Conservation (phyloP, 352 stramenopile genomes). For the Labyrinthula sp. region DNA sequence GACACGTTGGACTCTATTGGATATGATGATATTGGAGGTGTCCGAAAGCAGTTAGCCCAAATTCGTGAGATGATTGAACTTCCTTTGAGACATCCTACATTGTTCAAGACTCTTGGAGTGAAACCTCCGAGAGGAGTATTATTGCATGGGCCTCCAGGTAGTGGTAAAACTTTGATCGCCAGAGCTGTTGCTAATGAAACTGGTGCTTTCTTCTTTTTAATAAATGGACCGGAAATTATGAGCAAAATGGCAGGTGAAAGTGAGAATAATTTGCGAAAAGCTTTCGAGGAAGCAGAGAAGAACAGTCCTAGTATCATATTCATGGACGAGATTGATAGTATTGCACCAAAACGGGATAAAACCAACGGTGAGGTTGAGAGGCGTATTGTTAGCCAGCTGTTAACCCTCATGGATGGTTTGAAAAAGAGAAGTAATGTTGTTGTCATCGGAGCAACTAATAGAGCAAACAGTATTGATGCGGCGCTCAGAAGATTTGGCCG, state of each 20-base stretch:
- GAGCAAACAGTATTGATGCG: slow-evolving; percentile 91
- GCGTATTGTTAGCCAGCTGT: slow-evolving; percentile 89
- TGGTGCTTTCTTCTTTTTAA: slow-evolving; percentile 97
- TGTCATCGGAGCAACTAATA: slow-evolving; percentile 98
- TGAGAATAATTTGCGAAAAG: slow-evolving; percentile 74
- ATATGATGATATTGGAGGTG: slow-evolving; percentile 97
- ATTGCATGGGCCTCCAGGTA: slow-evolving; percentile 91
- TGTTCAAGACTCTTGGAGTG: slow-evolving; percentile 97
- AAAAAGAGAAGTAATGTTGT: slow-evolving; percentile 67
- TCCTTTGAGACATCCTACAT: slow-evolving; percentile 77
- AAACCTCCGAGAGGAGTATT: slow-evolving; percentile 95
- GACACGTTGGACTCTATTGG: slow-evolving; percentile 94
- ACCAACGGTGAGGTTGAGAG: slow-evolving; percentile 95
- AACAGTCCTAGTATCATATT: slow-evolving; percentile 99
- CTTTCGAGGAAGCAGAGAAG: slow-evolving; percentile 96
- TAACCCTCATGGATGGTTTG: slow-evolving; percentile 95
- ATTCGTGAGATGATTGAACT: slow-evolving; percentile 99
- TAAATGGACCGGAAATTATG: slow-evolving; percentile 99
- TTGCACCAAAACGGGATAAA: slow-evolving; percentile 94
- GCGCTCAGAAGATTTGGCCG: slow-evolving; percentile 89
- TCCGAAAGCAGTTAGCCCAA: slow-evolving; percentile 91
- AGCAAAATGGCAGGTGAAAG: slow-evolving; percentile 78
- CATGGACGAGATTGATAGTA: slow-evolving; percentile 99
- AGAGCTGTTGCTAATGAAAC: slow-evolving; percentile 95
- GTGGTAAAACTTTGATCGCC: slow-evolving; percentile 95